Evolutionary conservation across 73 alveolate genomes (phyloP).

Genomic region (Stentor roeselii): DNA sequence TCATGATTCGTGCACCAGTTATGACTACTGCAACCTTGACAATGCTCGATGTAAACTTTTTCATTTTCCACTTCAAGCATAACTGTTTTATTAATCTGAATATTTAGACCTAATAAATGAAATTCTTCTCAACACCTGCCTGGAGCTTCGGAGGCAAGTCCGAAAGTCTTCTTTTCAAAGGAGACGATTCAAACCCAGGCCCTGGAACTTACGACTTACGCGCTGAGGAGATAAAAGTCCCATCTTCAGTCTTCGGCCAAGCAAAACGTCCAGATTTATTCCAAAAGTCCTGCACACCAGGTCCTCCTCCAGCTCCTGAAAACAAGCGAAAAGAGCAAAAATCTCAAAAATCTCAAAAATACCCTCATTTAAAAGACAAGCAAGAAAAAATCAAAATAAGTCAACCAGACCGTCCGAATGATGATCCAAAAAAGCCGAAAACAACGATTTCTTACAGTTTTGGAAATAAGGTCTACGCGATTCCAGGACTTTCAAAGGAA

Average conservation of each 20-base stretch:
- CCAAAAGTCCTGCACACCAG: background rate
- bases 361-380: background rate
- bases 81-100: background rate
- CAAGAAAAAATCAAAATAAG: background rate
- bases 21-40: slow-evolving; percentile 34
- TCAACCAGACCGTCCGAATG: background rate
- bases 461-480: background rate
- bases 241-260: background rate
- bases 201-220: slow-evolving; percentile 10
- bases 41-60: slow-evolving; percentile 32
- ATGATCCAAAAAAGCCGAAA: background rate
- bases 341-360: background rate
- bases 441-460: background rate
- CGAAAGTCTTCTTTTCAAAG: background rate
- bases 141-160: background rate
- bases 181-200: background rate
- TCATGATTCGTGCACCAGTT: slow-evolving; percentile 49
- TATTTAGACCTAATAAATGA: too few relatives aligned
- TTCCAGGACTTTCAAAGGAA: background rate
- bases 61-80: slow-evolving; percentile 23
- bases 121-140: background rate
- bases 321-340: background rate
- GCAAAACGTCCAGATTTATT: background rate
- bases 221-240: background rate
- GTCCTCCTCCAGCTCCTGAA: background rate